These are phyloP conservation scores for Colletotrichum australisinense DNA, from an alignment of 2,329 filamentous ascomycete species.

Conservation along the genomic window DNA sequence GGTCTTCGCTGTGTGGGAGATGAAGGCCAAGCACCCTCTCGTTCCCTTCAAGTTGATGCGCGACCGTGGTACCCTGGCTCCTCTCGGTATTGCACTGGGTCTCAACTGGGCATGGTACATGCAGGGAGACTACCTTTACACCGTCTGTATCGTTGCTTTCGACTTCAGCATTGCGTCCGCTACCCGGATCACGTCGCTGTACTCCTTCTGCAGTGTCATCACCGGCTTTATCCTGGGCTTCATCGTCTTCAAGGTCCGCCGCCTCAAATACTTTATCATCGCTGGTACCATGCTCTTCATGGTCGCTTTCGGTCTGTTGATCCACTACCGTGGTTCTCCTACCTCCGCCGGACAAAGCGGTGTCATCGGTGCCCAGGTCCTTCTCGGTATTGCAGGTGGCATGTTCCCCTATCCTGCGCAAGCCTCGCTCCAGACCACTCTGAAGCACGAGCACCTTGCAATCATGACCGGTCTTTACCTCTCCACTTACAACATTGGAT, in stretches of 20 bases:
- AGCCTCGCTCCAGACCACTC: conserved; percentile 54
- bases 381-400: conserved; percentile 72
- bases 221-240: conserved; percentile 67
- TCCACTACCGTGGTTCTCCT: conserved; percentile 69
- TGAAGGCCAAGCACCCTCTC: conserved; percentile 62
- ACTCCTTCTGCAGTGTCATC: conserved; percentile 68
- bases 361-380: conserved; percentile 70
- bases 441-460: conserved; percentile 66
- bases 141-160: conserved; percentile 71
- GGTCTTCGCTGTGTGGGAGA: conserved; percentile 61
- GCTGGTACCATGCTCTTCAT: conserved; percentile 69
- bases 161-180: conserved; percentile 67
- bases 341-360: conserved; percentile 57
- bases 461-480: conserved; percentile 73
- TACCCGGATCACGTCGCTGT: conserved; percentile 70
- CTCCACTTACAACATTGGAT: conserved; percentile 72
- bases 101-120: conserved; percentile 71
- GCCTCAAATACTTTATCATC: conserved; percentile 73
- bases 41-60: conserved; percentile 71
- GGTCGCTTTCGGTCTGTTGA: conserved; percentile 74
- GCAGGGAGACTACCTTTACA: conserved; percentile 74
- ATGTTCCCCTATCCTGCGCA: conserved; percentile 67
- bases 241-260: conserved; percentile 67
- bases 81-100: conserved; percentile 67
- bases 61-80: conserved; percentile 73